Base-by-base conservation (phyloP, 306 rosid genomes). In the Cicer judaicum region DNA sequence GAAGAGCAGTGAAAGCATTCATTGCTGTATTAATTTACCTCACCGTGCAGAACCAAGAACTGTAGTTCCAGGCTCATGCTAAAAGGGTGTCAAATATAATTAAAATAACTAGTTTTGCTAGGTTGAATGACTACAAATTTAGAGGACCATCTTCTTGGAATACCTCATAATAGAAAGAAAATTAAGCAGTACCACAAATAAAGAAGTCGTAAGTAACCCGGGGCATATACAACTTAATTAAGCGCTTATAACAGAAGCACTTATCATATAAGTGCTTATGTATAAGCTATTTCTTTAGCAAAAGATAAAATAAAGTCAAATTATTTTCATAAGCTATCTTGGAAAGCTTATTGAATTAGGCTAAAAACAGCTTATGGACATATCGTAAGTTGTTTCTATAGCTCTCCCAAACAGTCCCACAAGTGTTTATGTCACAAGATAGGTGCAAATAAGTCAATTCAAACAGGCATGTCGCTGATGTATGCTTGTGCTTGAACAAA, bases 151-250 rank as follows among this genome's bases (percentile, higher is more conserved):
- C 21, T 9, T 46, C 15, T 24, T 39, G 64, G 39, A 73, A 70
- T 70, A 47, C 73, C 56, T 29, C 63, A 21, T 19, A 64, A 53
- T 16, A 16, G 5, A 80, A 49, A 50, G 13, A 44, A 80, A 81
- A 75, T 38, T 12, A 64, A 46, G 69, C 67, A 55, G 36, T 29
- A 29, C 12, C 14, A 54, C 53, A 43, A 50, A 63, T 54, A 75
- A 44, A 47, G 68, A 73, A 24, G 50, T 38, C 5, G 13, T 10
- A 48, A 29, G 12, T 5, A 70, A 43, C 48, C 11, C 3, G 21
- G n/a, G 57, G 39, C 13, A 10, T 13, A 68, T 41, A 68, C 34
- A 80, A 29, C 36, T 29, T 29, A 29, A 29, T 29, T 29, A 29
- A 29, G 36, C 36, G 36, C 36, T 29, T 29, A 29, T 29, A 29